Evolutionary conservation across 352 stramenopile species (phyloP).

Genomic region (Phytophthora rubi): DNA sequence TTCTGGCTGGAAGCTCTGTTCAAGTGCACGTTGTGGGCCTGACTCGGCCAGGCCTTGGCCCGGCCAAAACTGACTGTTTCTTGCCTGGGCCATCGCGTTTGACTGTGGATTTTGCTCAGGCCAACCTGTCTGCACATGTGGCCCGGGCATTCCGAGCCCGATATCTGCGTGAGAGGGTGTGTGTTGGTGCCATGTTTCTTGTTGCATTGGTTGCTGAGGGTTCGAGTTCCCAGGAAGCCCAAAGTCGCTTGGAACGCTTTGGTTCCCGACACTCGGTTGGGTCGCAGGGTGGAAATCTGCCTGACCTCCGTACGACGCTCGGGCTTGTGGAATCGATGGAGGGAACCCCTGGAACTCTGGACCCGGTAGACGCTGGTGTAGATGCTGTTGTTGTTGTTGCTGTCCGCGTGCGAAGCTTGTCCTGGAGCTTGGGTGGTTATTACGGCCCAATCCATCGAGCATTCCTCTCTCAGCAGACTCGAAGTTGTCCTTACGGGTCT

Average conservation of each 20-base stretch:
- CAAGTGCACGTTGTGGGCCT: background rate
- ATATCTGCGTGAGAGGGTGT: background rate
- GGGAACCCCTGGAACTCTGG: slow-evolving; percentile 12
- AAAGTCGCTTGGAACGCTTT: slow-evolving; percentile 14
- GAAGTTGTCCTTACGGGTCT: slow-evolving; percentile 8
- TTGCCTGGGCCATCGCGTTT: slow-evolving; percentile 11
- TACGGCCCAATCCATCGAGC: slow-evolving; percentile 57
- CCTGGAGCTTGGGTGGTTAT: slow-evolving; percentile 36
- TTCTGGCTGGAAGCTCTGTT: slow-evolving; percentile 3
- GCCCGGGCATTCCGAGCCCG: background rate
- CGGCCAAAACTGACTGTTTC: slow-evolving; percentile 24
- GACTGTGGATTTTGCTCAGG: slow-evolving; percentile 2
- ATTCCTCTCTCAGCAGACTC: slow-evolving; percentile 24
- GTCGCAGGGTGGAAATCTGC: slow-evolving; percentile 6
- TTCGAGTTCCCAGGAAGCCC: background rate
- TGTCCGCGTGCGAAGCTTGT: slow-evolving; percentile 58
- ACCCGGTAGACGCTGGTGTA: slow-evolving; percentile 21
- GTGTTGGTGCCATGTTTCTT: slow-evolving; percentile 23
- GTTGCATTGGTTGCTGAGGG: slow-evolving; percentile 24
- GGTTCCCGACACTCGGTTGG: background rate
- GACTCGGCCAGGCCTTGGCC: slow-evolving; percentile 7
- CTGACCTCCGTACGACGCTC: slow-evolving; percentile 11
- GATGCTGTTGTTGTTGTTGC: slow-evolving; percentile 36
- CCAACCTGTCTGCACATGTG: slow-evolving; percentile 15
- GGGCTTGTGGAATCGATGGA: slow-evolving; percentile 6